Evolutionary conservation across 345 rosid species (phyloP).

Genomic region (Erucastrum elatum): DNA sequence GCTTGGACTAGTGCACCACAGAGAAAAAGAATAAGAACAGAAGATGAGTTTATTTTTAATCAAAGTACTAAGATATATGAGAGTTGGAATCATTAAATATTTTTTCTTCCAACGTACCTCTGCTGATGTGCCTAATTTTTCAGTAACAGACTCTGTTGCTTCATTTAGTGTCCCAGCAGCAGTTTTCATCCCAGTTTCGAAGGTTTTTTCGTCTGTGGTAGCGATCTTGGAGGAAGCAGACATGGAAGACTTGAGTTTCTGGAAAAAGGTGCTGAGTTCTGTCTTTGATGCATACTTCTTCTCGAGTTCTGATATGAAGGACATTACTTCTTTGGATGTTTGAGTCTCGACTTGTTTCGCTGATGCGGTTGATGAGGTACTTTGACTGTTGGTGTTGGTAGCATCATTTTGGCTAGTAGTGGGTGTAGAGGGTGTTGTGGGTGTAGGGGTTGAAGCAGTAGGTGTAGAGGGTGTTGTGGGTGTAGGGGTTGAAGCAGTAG

Average conservation of each 20-base stretch:
- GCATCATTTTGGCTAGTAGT: not conserved
- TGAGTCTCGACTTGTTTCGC: conserved; percentile 24
- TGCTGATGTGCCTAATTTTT: conserved; percentile 3
- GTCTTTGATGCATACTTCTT: conserved; percentile 23
- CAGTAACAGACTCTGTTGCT: conserved; percentile 12
- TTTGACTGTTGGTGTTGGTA: not conserved
- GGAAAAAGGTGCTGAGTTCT: conserved; percentile 34
- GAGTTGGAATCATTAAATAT: not conserved
- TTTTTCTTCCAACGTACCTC: conserved; percentile 9
- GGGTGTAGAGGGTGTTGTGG: not conserved
- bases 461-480: not conserved
- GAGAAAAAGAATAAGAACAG: not conserved
- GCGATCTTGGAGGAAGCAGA: conserved; percentile 12
- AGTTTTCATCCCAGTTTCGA: not conserved
- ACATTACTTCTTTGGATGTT: conserved; percentile 25
- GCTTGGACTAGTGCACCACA: conserved; percentile 6
- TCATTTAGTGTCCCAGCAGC: conserved; percentile 7
- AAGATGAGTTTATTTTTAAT: not conserved
- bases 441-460: not conserved
- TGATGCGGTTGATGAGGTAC: not conserved
- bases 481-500: not conserved
- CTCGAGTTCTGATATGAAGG: conserved; percentile 26
- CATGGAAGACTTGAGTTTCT: conserved; percentile 27
- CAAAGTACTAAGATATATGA: not conserved
- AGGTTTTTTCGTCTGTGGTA: not conserved